Evolutionary conservation across 768 basidiomycete species (phyloP), one percentile per base, ranked within the genome.

Genomic region (Kwoniella sp.): DNA sequence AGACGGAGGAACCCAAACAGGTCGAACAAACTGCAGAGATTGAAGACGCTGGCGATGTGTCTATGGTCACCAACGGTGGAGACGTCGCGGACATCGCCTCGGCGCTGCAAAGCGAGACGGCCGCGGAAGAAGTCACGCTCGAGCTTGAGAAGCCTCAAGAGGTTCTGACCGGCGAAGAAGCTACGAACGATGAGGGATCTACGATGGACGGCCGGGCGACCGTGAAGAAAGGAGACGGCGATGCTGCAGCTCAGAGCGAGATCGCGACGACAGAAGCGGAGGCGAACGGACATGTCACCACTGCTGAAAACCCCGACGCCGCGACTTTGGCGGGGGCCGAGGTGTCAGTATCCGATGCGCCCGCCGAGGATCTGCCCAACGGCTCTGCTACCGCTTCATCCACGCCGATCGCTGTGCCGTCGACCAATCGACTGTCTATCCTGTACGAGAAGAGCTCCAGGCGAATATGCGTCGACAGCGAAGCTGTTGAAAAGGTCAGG

Each of bases 361-460:
- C 32, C 17, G 17, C n/a, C 34, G 22, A 38, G 3, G 9, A 23
- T 17, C 27, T 14, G 12, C 20, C 14, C n/a, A n/a, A n/a, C n/a
- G n/a, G n/a, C n/a, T 27, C 53, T 12, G 6, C 26, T 12, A 33
- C 19, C 17, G 26, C 42, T 15, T 12, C 41, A n/a, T n/a, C 38
- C 12, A 26, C n/a, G 7, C 11, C 46, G 27, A 5, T 19, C 7
- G 28, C 23, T 43, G 56, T 54, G 23, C 74, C 73, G 1, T 60
- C 62, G 6, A 54, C 63, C n/a, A 75, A 78, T 49, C 66, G 78
- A 17, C 60, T 99, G n/a, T 95, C 92, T 7, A 90, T 98, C 71
- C 87, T 93, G 0, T 99, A 95, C 74, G 89, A 90, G 50, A 85
- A 85, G 37, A 90, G 89, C 43, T 85, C 85, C 53, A 79, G 88